Evolutionary conservation across 2,329 filamentous ascomycete species (phyloP), one percentile per base, ranked within the genome.

Genomic region (Emergomyces pasteurianus): DNA sequence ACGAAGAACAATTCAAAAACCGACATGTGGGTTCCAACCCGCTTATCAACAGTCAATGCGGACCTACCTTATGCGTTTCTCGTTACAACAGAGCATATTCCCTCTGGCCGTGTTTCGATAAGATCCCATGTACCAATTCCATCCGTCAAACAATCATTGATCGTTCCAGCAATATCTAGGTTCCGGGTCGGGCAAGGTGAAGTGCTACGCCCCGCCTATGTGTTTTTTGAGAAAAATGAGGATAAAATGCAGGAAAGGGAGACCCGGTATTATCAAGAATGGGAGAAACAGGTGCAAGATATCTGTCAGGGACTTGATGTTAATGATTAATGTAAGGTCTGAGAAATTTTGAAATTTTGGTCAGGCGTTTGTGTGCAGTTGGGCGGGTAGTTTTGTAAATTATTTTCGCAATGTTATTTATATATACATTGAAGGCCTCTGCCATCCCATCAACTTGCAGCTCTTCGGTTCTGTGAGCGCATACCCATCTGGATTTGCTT

Each of bases 151-250:
- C 49, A 63, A 42, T 58, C 54, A 16, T 58, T 58, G 55, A 62
- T 63, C 65, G 63, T 12, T 61, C 65, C 18, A 54, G 62, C 58
- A 26, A n/a, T 47, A 16, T 16, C 40, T 18, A 57, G 26, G 46
- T 43, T 57, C 7, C 52, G 61, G 4, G 28, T 58, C 21, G 56
- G 52, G 3, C 60, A 62, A 54, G 58, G 59, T 9, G 63, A 55
- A 0, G 55, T 63, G 21, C 60, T 63, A 36, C 58, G 67, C 8
- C 72, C 71, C 1, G 74, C 69, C 1, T 77, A 77, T 67, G 73
- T 77, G 4, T 74, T 72, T 60, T 77, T 77, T 61, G 71, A 75
- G 28, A 69, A 68, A 60, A 71, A 75, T 56, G 65, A 65, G 2
- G 68, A 75, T 36, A 69, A 71, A 1, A 69, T 70, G 16, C 67